Evolutionary conservation across 495 filamentous ascomycete genomes (phyloP).

Genomic region (Neurospora terricola): DNA sequence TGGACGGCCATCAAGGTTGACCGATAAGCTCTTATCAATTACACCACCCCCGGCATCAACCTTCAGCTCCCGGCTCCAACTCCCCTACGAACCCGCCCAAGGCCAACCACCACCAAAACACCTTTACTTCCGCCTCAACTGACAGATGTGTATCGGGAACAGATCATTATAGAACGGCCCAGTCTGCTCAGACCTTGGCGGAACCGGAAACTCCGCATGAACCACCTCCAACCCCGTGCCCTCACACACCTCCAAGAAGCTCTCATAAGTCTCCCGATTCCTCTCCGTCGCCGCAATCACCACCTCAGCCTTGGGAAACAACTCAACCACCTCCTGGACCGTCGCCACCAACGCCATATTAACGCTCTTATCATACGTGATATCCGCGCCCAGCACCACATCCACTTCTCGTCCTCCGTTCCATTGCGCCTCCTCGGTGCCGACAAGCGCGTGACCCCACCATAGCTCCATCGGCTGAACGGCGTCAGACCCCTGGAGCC

Average conservation of each 20-base stretch:
- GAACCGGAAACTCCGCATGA: slow-evolving; percentile 25
- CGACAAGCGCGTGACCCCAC: slow-evolving; percentile 49
- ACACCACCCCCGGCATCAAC: neutral
- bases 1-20: neutral
- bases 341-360: slow-evolving; percentile 38
- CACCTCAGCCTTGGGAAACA: slow-evolving; percentile 28
- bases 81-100: neutral
- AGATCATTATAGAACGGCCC: slow-evolving; percentile 40
- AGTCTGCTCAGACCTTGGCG: slow-evolving; percentile 23
- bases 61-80: neutral
- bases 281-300: slow-evolving; percentile 40
- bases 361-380: slow-evolving; percentile 39
- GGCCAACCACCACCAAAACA: neutral
- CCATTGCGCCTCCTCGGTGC: slow-evolving; percentile 35
- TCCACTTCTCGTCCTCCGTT: slow-evolving; percentile 34
- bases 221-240: slow-evolving; percentile 23
- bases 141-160: slow-evolving; percentile 34
- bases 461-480: slow-evolving; percentile 42
- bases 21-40: neutral
- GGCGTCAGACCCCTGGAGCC: slow-evolving; percentile 32
- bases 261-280: slow-evolving; percentile 35
- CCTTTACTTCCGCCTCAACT: slow-evolving; percentile 11
- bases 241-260: slow-evolving; percentile 28
- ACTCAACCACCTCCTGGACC: slow-evolving; percentile 27
- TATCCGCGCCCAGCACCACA: slow-evolving; percentile 40